Evolutionary conservation across 345 rosid species (phyloP).

Genomic region (Isatis tinctoria): DNA sequence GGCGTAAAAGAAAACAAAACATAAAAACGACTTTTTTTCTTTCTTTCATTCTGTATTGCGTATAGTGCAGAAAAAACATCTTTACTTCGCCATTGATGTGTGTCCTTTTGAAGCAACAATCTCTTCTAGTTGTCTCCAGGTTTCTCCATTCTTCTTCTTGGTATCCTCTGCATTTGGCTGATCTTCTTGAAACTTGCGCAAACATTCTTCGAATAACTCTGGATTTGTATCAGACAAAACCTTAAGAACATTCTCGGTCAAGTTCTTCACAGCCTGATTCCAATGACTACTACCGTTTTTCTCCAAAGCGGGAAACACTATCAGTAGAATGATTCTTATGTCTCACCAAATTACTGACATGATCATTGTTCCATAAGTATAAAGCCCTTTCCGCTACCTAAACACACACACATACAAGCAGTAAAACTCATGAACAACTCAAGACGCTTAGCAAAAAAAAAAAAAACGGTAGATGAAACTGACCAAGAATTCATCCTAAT

Average conservation of each 20-base stretch:
- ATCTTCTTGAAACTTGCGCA: slow-evolving; percentile 34
- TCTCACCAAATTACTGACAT: slow-evolving; percentile 33
- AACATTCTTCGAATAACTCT: slow-evolving; percentile 34
- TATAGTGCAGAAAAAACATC: background rate
- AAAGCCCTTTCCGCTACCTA: slow-evolving; percentile 39
- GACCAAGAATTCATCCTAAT: too few relatives aligned
- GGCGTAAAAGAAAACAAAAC: slow-evolving; percentile 16
- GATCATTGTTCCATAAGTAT: slow-evolving; percentile 40
- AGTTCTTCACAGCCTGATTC: slow-evolving; percentile 36
- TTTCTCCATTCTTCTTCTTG: slow-evolving; percentile 34
- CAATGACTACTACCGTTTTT: slow-evolving; percentile 33
- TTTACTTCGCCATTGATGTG: slow-evolving; percentile 29
- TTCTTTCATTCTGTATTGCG: background rate
- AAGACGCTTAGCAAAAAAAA: background rate
- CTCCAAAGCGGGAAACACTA: slow-evolving; percentile 39
- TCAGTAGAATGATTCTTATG: slow-evolving; percentile 32
- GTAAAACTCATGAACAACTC: background rate
- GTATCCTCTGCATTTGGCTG: slow-evolving; percentile 32
- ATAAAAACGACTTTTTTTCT: background rate
- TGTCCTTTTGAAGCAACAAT: slow-evolving; percentile 48
- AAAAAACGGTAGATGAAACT: background rate
- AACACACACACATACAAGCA: slow-evolving; percentile 12
- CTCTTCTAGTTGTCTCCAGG: slow-evolving; percentile 66
- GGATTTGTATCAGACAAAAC: slow-evolving; percentile 34
- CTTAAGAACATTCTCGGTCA: slow-evolving; percentile 36